Base-by-base conservation (phyloP, 441 rosid genomes). In the Melastoma candidum region DNA sequence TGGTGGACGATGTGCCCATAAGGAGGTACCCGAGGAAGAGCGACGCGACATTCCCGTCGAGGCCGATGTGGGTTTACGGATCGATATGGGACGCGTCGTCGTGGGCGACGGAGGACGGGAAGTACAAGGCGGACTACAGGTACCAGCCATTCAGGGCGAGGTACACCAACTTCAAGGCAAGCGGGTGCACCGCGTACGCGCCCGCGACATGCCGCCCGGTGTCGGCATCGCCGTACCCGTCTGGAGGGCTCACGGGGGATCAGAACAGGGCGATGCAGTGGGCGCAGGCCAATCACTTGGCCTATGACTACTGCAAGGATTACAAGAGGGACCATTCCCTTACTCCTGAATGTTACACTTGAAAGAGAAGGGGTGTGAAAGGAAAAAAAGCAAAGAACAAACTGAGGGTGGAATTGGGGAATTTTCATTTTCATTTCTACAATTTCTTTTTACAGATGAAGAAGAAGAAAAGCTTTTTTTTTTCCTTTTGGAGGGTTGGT, bases 41-140 rank as follows among this genome's bases (percentile, higher is more conserved):
- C 67, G 87, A 45, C 0, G 63, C 71, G 9, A 87, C 98, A 48
- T 90, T 87, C 65, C 98, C 98, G 0, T 26, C 75, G 26, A 83
- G 98, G 72, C 98, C 98, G 65, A 85, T 87, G 96, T 87, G 96
- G 96, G 70, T 90, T 9, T 87, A 90, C 63, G 98, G 98, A 52
- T 90, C 98, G 48, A 87, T 90, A 48, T 90, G 97, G 97, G 97
- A 90, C 44, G 97, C 97, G 1, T 87, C 97, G 10, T 78, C 95
- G 0, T 90, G 97, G 97, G 97, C 97, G 11, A 90, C 97, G 0
- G 97, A 90, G 13, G 77, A 90, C 60, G 96, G 97, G 2, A 90
- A 78, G 69, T 90, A 90, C 83, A 87, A 83, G 73, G 98, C 95
- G 1, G 88, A 90, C 49, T 90, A 90, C 12, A 77, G 62, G n/a